phyloP scores from a whole-genome alignment of 148 eudicot species.

The Persicaria tinctoria region DNA sequence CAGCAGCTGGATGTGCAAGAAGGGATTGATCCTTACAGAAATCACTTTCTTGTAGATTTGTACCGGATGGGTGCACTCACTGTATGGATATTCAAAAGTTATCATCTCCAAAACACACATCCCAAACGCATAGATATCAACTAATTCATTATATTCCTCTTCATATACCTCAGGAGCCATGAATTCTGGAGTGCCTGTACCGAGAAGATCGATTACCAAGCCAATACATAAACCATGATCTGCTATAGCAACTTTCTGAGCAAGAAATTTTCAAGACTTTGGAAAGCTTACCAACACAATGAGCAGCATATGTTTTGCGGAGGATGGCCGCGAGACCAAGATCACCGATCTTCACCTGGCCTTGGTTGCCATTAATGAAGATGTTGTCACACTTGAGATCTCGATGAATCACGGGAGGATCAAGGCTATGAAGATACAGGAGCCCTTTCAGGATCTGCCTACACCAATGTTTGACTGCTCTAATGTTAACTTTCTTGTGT shows the following conservation, averaged over 20 bases:
- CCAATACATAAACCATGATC: background rate
- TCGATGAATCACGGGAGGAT: constrained; percentile 15
- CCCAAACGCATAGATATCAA: constrained; percentile 33
- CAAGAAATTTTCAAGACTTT: background rate
- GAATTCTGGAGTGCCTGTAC: constrained; percentile 34
- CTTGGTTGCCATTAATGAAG: constrained; percentile 13
- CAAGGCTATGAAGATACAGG: constrained; percentile 13
- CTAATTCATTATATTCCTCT: constrained; percentile 34
- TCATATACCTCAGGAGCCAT: constrained; percentile 35
- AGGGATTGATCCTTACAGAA: constrained; percentile 22
- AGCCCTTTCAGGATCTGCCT: constrained; percentile 18
- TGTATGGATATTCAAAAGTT: constrained; percentile 35
- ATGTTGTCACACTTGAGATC: constrained; percentile 16
- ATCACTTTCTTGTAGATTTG: constrained; percentile 37
- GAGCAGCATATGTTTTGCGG: constrained; percentile 13
- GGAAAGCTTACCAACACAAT: constrained; percentile 14
- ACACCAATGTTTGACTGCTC: constrained; percentile 15
- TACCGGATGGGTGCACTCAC: constrained; percentile 30
- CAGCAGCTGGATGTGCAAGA: background rate
- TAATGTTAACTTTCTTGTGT: constrained; percentile 14
- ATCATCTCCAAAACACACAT: constrained; percentile 36
- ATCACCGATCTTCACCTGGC: constrained; percentile 13
- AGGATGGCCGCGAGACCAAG: constrained; percentile 13
- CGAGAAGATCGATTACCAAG: background rate
- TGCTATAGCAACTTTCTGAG: background rate